These are phyloP conservation scores for Cordyceps cicadae DNA, from an alignment of 2,329 filamentous ascomycete genomes.

Conservation along the genomic window DNA sequence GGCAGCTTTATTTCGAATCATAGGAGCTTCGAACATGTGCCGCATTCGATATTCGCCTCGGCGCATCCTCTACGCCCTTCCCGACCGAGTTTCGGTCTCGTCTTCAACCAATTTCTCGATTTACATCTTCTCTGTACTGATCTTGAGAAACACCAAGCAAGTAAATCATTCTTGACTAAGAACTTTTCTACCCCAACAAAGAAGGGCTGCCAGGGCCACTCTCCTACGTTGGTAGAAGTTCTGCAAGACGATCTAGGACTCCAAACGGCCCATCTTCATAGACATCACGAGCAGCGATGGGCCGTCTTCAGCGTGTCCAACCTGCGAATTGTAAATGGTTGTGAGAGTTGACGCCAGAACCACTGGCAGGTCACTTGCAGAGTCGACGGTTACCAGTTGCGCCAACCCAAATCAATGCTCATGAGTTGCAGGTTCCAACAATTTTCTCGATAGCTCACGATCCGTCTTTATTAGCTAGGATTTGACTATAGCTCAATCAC, in stretches of 20 bases:
- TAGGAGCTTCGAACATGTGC: background rate
- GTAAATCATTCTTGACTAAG: background rate
- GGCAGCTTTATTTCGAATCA: background rate
- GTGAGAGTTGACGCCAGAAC: conserved; percentile 17
- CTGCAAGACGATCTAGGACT: conserved; percentile 12
- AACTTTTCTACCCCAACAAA: conserved; percentile 12
- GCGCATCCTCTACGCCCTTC: background rate
- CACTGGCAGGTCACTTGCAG: background rate
- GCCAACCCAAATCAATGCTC: no score
- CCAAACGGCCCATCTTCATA: conserved; percentile 20
- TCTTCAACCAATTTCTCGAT: conserved; percentile 47
- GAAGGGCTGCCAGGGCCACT: background rate
- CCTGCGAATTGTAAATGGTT: conserved; percentile 32
- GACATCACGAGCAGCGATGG: conserved; percentile 42
- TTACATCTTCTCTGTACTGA: conserved; percentile 44
- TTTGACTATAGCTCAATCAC: background rate
- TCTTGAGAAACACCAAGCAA: conserved; percentile 28
- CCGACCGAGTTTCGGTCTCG: conserved; percentile 42
- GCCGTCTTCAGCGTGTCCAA: conserved; percentile 35
- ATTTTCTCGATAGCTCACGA: no score
- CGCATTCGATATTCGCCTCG: background rate
- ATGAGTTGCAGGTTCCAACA: no score
- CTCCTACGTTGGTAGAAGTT: background rate
- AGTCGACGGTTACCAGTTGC: background rate
- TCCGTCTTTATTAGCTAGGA: no score